Conservation (phyloP, 2,329 filamentous ascomycete genomes). For the Neopestalotiopsis rosae region DNA sequence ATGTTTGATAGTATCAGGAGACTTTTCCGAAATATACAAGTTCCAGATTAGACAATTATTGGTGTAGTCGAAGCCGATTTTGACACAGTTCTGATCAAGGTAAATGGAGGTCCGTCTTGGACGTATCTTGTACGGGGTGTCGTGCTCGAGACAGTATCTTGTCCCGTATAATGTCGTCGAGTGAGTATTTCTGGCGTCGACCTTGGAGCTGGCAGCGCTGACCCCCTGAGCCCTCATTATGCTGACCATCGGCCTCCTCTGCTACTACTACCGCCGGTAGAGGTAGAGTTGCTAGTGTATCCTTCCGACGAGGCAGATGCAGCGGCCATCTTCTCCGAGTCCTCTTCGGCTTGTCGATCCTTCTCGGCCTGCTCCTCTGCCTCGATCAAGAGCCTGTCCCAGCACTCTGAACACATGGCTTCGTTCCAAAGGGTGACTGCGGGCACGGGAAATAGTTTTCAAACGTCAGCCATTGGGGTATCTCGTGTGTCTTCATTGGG, state of each 20-base stretch:
- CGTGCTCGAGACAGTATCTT: too few relatives aligned
- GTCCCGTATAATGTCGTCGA: too few relatives aligned
- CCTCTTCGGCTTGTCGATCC: conserved; percentile 5
- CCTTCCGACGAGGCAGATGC: conserved; percentile 18
- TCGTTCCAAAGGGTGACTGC: conserved; percentile 37
- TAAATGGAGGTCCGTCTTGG: too few relatives aligned
- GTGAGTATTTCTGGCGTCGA: not conserved
- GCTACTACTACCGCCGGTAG: not conserved
- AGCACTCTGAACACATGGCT: conserved; percentile 40
- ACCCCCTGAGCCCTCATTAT: not conserved
- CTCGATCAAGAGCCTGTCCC: conserved; percentile 37
- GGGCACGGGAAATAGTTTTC: not conserved
- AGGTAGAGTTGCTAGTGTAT: not conserved
- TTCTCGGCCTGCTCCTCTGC: conserved; percentile 36
- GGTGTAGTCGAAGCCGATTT: too few relatives aligned
- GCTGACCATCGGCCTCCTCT: not conserved
- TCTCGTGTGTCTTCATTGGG: too few relatives aligned
- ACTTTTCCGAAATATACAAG: too few relatives aligned
- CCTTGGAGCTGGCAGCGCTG: too few relatives aligned
- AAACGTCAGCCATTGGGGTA: not conserved
- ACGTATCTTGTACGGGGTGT: too few relatives aligned
- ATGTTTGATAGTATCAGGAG: too few relatives aligned
- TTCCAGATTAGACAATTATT: too few relatives aligned
- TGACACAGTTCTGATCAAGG: too few relatives aligned
- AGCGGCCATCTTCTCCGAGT: conserved; percentile 17